Evolutionary conservation across 2,329 filamentous ascomycete genomes (phyloP).

Genomic region (Aureobasidium sp.): DNA sequence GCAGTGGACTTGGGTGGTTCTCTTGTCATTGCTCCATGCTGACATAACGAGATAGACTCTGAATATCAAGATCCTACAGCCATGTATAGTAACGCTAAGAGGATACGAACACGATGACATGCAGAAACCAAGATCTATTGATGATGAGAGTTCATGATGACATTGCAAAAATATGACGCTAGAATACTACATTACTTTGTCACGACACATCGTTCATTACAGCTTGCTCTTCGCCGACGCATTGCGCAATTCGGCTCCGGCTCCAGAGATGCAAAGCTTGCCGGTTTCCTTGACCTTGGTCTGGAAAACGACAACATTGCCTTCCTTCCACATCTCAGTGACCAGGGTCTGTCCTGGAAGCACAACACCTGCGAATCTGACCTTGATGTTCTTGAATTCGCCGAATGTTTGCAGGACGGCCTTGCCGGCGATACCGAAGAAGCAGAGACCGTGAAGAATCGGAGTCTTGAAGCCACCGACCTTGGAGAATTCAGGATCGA

Average conservation of each 20-base stretch:
- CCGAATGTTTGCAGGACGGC: constrained; percentile 82
- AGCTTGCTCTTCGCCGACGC: constrained; percentile 44
- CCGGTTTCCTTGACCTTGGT: constrained; percentile 86
- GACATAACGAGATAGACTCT: too few species aligned
- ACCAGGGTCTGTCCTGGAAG: constrained; percentile 81
- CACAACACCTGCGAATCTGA: constrained; percentile 80
- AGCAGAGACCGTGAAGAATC: constrained; percentile 95
- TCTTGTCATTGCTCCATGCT: too few species aligned
- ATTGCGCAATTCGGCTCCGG: constrained; percentile 65
- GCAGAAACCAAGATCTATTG: background rate
- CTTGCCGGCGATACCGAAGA: constrained; percentile 85
- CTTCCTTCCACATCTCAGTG: constrained; percentile 93
- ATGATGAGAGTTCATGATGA: constrained; percentile 11
- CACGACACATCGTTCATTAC: constrained; percentile 29
- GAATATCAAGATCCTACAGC: background rate
- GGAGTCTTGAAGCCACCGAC: constrained; percentile 90
- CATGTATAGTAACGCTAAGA: background rate
- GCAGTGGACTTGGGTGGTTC: too few species aligned
- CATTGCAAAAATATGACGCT: constrained; percentile 5
- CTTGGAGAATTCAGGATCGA: constrained; percentile 90
- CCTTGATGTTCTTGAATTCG: constrained; percentile 83
- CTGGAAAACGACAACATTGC: constrained; percentile 73
- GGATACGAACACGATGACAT: background rate
- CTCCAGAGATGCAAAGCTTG: constrained; percentile 76
- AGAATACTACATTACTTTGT: constrained; percentile 11